Evolutionary conservation across 2,329 filamentous ascomycete genomes (phyloP).

Genomic region (Alternaria sp.): DNA sequence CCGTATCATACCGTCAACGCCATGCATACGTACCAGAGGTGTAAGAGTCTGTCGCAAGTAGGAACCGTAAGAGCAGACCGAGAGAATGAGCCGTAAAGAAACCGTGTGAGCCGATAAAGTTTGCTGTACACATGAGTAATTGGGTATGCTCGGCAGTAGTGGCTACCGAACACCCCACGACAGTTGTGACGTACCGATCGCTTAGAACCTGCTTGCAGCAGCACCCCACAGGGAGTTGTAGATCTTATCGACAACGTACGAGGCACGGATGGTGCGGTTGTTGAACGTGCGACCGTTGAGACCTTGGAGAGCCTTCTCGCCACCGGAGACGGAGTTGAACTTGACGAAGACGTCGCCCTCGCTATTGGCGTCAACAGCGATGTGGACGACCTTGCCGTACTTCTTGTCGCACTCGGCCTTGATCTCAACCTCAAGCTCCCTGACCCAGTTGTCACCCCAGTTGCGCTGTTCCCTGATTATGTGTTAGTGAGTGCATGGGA

Average conservation of each 20-base stretch:
- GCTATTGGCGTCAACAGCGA: conserved; percentile 90
- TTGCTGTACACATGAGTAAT: conserved; percentile 20
- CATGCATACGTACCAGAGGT: conserved; percentile 16
- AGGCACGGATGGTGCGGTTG: conserved; percentile 88
- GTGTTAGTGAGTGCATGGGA: conserved; percentile 24
- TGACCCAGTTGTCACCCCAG: conserved; percentile 70
- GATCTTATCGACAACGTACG: conserved; percentile 96
- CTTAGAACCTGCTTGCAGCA: conserved; percentile 42
- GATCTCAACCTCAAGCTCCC: conserved; percentile 93
- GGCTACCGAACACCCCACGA: conserved; percentile 15
- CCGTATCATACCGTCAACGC: conserved; percentile 21
- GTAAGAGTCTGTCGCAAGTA: conserved; percentile 12
- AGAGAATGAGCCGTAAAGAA: conserved; percentile 4
- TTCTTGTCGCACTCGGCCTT: conserved; percentile 90
- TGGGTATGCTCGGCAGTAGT: conserved; percentile 14
- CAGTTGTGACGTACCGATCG: conserved; percentile 27
- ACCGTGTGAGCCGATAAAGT: background rate
- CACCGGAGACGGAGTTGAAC: conserved; percentile 93
- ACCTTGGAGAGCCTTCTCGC: conserved; percentile 97
- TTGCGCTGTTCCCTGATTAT: conserved; percentile 37
- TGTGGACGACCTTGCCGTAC: conserved; percentile 98
- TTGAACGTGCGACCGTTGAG: conserved; percentile 97
- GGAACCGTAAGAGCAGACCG: conserved; percentile 4
- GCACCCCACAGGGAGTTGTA: conserved; percentile 84
- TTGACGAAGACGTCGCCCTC: conserved; percentile 98